Conservation (phyloP, 2,329 filamentous ascomycete species). For the Aspergillus ustus region DNA sequence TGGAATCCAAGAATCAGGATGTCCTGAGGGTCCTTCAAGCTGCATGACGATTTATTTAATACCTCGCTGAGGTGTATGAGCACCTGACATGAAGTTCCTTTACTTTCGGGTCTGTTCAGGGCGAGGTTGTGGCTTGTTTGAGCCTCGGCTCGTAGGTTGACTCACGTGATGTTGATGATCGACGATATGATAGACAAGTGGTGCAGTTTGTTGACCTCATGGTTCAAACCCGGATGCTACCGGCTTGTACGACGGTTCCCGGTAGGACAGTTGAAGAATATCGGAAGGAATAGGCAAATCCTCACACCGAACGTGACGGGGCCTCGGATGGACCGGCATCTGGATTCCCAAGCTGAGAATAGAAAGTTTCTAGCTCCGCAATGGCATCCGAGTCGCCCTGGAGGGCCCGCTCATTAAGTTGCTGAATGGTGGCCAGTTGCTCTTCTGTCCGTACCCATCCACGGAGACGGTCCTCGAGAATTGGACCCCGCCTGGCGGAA, state of each 20-base stretch:
- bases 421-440: conserved; percentile 41
- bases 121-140: not conserved
- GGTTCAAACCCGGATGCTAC: not conserved
- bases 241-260: not conserved
- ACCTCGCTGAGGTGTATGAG: not conserved
- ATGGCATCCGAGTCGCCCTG: conserved; percentile 44
- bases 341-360: conserved; percentile 32
- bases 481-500: conserved; percentile 37
- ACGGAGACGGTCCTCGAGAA: conserved; percentile 36
- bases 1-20: not conserved
- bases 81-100: not conserved
- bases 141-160: not conserved
- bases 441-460: conserved; percentile 46
- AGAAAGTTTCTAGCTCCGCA: conserved; percentile 42
- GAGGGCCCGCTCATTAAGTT: conserved; percentile 40
- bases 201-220: not conserved
- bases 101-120: not conserved
- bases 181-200: too few relatives aligned
- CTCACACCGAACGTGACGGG: conserved; percentile 17
- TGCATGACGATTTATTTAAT: not conserved
- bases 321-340: conserved; percentile 17
- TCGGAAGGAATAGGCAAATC: not conserved
- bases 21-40: too few relatives aligned
- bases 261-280: not conserved
- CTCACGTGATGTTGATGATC: not conserved